Percentiles rank a stretch among this genome's conserved stretches.
These are phyloP conservation scores for Cutaneotrichosporon sp. DNA, from an alignment of 1,284 basidiomycete species.

Conservation along the genomic window DNA sequence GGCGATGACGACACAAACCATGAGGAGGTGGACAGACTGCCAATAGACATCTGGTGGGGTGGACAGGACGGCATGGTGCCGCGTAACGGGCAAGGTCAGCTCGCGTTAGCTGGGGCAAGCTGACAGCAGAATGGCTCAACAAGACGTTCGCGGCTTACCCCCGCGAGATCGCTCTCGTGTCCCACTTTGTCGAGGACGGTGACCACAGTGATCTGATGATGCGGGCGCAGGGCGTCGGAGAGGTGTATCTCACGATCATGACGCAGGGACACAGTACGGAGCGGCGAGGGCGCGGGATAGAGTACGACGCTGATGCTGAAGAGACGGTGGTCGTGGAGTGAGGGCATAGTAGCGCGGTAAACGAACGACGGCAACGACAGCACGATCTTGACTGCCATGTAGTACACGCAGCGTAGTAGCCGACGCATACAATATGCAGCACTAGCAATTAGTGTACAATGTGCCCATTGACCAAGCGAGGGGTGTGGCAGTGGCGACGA, in stretches of 20 bases:
- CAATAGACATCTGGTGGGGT: slow-evolving; percentile 21
- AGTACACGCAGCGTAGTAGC: too few relatives aligned
- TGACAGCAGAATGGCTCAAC: slow-evolving; percentile 20
- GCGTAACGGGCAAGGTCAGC: slow-evolving; percentile 17
- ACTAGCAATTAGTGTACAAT: too few relatives aligned
- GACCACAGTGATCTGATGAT: slow-evolving; percentile 19
- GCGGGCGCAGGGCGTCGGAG: slow-evolving; percentile 18
- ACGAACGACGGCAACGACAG: too few relatives aligned
- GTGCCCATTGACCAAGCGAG: too few relatives aligned
- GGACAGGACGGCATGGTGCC: slow-evolving; percentile 23
- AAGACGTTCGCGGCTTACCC: slow-evolving; percentile 15
- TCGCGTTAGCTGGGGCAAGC: not conserved
- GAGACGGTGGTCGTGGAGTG: not conserved
- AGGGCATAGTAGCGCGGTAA: too few relatives aligned
- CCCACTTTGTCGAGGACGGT: slow-evolving; percentile 19
- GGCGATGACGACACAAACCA: too few relatives aligned
- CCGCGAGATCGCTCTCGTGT: slow-evolving; percentile 7
- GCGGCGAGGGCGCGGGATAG: not conserved
- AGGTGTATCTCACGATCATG: slow-evolving; percentile 19
- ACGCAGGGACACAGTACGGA: not conserved
- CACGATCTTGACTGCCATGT: too few relatives aligned
- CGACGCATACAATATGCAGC: too few relatives aligned
- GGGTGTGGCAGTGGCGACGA: too few relatives aligned
- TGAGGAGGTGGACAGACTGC: not conserved
- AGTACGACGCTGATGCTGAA: not conserved